Evolutionary conservation across 352 stramenopile species (phyloP), one percentile per base, ranked within the genome.

Genomic region (Peronospora tabacina): DNA sequence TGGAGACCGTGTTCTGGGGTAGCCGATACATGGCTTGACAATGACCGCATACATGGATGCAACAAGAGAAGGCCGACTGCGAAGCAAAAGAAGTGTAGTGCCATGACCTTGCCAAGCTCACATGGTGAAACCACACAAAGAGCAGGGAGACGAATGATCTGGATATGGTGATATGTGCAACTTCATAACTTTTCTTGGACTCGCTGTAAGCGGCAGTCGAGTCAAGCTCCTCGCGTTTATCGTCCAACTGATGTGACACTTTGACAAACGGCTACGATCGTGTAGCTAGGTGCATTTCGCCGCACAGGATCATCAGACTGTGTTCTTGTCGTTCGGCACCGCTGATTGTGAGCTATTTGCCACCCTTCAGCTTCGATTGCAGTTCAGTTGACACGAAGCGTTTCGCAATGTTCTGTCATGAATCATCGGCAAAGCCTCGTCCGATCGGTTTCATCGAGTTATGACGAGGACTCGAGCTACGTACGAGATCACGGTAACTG

Each of bases 251-350:
- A 52, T 30, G 22, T 26, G 32, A 28, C 22, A 36, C 12, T 17
- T 44, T 40, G 49, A 63, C 51, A 49, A 64, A 64, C 50, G 32
- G 32, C 28, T 26, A 26, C 4, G 22, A 26, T 26, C 28, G 28
- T 32, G 28, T 9, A 32, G 28, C 10, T 32, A 12, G 7, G 7
- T 32, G 26, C 26, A 26, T 26, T 26, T 26, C 22, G 22, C 22
- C 22, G 22, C 22, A 22, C 3, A 22, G 19, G 19, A 22, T 22
- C 22, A 26, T 26, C 5, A 26, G 22, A 26, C 3, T 26, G 22
- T 26, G 22, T 26, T 26, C 22, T 26, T 26, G 22, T 26, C 22
- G 22, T 26, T 26, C 3, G 22, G 22, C 22, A 26, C 22, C 22
- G 22, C 7, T 5, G 22, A 6, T 26, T n/a, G 2, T 6, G 3